phyloP scores from a whole-genome alignment of 2,329 filamentous ascomycete genomes.

The Fusarium hostae region DNA sequence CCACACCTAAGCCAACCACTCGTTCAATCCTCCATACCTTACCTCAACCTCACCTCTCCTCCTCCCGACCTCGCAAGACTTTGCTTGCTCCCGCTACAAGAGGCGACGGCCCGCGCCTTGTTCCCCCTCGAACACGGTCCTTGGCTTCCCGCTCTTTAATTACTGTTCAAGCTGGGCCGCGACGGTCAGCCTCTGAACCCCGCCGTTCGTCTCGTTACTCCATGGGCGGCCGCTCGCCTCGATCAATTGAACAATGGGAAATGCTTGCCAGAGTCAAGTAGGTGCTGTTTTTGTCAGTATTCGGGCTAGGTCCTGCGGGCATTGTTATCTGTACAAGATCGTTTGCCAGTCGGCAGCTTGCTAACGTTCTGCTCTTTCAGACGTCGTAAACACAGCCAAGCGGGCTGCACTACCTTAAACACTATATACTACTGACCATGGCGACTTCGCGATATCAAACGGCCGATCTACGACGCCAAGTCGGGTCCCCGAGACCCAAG shows the following conservation, averaged over 20 bases:
- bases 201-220: conserved; percentile 44
- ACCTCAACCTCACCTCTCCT: conserved; percentile 20
- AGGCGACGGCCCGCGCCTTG: conserved; percentile 38
- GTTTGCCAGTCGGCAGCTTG: background rate
- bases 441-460: conserved; percentile 59
- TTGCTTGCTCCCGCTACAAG: conserved; percentile 24
- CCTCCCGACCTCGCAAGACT: conserved; percentile 29
- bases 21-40: conserved; percentile 38
- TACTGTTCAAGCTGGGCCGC: conserved; percentile 25
- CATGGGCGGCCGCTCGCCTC: conserved; percentile 57
- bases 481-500: conserved; percentile 68
- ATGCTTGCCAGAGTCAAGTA: conserved; percentile 58
- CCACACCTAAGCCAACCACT: conserved; percentile 30
- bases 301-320: conserved; percentile 12
- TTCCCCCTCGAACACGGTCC: conserved; percentile 19
- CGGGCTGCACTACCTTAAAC: conserved; percentile 46
- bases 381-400: conserved; percentile 57
- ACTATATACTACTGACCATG: conserved; percentile 53
- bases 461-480: conserved; percentile 62
- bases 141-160: conserved; percentile 20
- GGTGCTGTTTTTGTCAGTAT: conserved; percentile 45
- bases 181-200: conserved; percentile 34
- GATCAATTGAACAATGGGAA: conserved; percentile 61
- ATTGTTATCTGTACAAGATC: background rate
- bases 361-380: conserved; percentile 44